Percentiles rank a stretch among this genome's conserved stretches.
These are phyloP conservation scores for Paecilomyces niveus DNA, from an alignment of 2,329 filamentous ascomycete genomes.

Conservation along the genomic window DNA sequence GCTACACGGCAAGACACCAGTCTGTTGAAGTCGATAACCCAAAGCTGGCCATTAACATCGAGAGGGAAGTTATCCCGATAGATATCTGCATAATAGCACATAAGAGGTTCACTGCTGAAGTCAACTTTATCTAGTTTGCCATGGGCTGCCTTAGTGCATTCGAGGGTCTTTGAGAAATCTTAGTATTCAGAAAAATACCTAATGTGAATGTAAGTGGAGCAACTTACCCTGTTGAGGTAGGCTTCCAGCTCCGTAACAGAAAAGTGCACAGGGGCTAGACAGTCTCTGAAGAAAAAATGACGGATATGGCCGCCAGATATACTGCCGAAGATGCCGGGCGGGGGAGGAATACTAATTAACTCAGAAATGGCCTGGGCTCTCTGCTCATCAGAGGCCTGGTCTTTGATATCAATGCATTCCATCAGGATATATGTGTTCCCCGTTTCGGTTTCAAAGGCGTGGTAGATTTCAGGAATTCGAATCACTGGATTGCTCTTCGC, in stretches of 20 bases:
- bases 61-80: constrained; percentile 4
- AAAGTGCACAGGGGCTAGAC: too few relatives aligned
- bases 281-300: constrained; percentile 10
- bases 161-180: background rate
- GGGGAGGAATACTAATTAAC: constrained; percentile 7
- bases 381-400: constrained; percentile 2
- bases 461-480: constrained; percentile 7
- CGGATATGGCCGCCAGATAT: constrained; percentile 6
- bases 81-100: constrained; percentile 2
- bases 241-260: too few relatives aligned
- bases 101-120: constrained; percentile 1
- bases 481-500: background rate
- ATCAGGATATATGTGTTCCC: constrained; percentile 4
- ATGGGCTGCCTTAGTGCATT: background rate
- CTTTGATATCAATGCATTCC: constrained; percentile 6
- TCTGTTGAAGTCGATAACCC: constrained; percentile 3
- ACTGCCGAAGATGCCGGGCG: constrained; percentile 1
- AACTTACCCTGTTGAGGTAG: too few relatives aligned
- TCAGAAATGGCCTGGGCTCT: constrained; percentile 8
- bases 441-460: background rate
- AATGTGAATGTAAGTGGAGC: too few relatives aligned
- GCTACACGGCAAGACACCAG: background rate
- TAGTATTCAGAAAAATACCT: too few relatives aligned
- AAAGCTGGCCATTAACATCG: constrained; percentile 2
- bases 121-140: background rate